Conservation (phyloP, 2,329 filamentous ascomycete species). For the Colletotrichum sojae region DNA sequence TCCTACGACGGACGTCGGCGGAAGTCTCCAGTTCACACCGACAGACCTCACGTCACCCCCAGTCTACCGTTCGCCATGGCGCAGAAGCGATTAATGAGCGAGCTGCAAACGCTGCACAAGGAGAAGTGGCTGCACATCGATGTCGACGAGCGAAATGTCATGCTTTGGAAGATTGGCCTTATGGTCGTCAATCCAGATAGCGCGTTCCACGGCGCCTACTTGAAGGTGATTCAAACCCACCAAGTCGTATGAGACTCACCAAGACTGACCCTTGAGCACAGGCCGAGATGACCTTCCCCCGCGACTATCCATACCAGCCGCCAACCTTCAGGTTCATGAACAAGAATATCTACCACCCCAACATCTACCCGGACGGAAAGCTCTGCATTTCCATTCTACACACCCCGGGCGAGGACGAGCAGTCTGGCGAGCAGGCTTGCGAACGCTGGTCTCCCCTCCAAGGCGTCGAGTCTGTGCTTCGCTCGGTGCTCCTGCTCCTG, state of each 20-base stretch:
- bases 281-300: constrained; percentile 88
- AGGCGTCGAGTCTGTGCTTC: constrained; percentile 93
- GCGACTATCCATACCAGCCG: constrained; percentile 90
- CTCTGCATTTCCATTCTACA: constrained; percentile 98
- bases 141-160: constrained; percentile 86
- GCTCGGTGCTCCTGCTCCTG: constrained; percentile 90
- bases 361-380: constrained; percentile 91
- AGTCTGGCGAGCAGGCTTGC: constrained; percentile 89
- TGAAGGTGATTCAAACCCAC: constrained; percentile 68
- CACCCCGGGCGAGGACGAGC: constrained; percentile 89
- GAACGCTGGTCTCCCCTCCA: constrained; percentile 97
- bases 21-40: not conserved
- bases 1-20: not conserved
- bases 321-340: constrained; percentile 88
- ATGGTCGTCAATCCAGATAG: constrained; percentile 95
- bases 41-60: constrained; percentile 1
- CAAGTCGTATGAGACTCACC: not conserved
- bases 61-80: constrained; percentile 53
- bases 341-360: constrained; percentile 88
- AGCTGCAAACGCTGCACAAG: constrained; percentile 84
- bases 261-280: constrained; percentile 47
- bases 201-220: constrained; percentile 92
- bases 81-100: constrained; percentile 88
- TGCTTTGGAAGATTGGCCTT: constrained; percentile 88
- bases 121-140: constrained; percentile 96